phyloP scores from a whole-genome alignment of 192 early-diverging fungal species.

The Podila minutissima region DNA sequence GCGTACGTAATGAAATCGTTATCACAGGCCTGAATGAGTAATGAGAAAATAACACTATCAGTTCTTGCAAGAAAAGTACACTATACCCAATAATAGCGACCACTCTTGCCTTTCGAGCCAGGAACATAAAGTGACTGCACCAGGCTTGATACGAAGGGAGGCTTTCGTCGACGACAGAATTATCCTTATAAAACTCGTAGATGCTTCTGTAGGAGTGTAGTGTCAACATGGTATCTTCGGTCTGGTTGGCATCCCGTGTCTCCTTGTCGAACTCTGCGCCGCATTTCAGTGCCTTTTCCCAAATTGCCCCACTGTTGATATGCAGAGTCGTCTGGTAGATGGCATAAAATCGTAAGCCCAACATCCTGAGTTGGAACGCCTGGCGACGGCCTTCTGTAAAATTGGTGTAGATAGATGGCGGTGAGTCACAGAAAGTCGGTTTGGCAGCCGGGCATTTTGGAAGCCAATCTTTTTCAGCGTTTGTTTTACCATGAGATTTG shows the following conservation, averaged over 20 bases:
- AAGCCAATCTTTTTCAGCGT: too few species aligned
- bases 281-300: conserved; percentile 53
- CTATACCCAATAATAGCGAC: neutral
- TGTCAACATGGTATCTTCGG: conserved; percentile 7
- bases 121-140: conserved; percentile 51
- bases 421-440: too few species aligned
- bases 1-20: neutral
- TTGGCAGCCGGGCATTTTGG: too few species aligned
- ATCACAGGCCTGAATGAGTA: conserved; percentile 6
- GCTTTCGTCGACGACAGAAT: conserved; percentile 15
- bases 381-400: conserved; percentile 19
- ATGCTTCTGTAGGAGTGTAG: conserved; percentile 28
- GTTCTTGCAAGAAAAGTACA: neutral
- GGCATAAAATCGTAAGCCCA: conserved; percentile 22
- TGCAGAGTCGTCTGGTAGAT: neutral
- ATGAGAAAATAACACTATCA: neutral
- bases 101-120: conserved; percentile 55
- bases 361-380: conserved; percentile 28
- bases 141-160: conserved; percentile 39
- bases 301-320: conserved; percentile 34
- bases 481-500: conserved; percentile 11
- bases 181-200: conserved; percentile 12
- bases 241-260: conserved; percentile 23
- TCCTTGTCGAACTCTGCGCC: conserved; percentile 53
- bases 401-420: neutral